Conservation (phyloP, 75 land plant species). For the Cryptomeria japonica region DNA sequence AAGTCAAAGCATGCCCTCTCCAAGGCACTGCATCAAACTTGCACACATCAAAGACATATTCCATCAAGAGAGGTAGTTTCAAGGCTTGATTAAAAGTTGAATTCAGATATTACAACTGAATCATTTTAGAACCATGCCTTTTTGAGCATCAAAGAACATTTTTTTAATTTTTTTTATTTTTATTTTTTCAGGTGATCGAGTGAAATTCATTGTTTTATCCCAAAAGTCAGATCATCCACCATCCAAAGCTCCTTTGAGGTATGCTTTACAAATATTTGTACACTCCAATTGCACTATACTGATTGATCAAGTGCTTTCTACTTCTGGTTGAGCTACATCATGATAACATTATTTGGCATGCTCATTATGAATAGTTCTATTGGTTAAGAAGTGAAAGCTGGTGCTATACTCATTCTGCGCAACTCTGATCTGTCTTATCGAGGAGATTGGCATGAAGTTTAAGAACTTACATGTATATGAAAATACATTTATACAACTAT, state of each 20-base stretch:
- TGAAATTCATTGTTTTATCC: background rate
- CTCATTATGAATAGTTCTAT: background rate
- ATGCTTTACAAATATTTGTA: background rate
- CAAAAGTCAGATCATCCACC: background rate
- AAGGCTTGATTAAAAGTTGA: background rate
- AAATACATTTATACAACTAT: too few relatives aligned
- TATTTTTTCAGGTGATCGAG: conserved; percentile 6
- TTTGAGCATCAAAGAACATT: background rate
- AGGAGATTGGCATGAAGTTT: too few relatives aligned
- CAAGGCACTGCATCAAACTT: background rate
- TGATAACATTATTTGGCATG: background rate
- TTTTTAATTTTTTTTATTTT: background rate
- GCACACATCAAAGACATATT: background rate
- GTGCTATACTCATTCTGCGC: background rate
- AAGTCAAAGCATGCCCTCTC: background rate
- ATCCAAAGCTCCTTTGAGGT: background rate
- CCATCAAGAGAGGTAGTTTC: conserved; percentile 2
- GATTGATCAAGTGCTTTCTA: background rate
- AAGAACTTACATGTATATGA: too few relatives aligned
- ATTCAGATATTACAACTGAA: background rate
- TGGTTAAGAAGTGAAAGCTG: background rate
- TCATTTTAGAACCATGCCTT: background rate
- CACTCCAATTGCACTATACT: background rate
- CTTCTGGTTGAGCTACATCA: background rate
- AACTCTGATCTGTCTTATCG: background rate